Evolutionary conservation across 148 eudicot genomes (phyloP).

Genomic region (Camellia lanceoleosa): DNA sequence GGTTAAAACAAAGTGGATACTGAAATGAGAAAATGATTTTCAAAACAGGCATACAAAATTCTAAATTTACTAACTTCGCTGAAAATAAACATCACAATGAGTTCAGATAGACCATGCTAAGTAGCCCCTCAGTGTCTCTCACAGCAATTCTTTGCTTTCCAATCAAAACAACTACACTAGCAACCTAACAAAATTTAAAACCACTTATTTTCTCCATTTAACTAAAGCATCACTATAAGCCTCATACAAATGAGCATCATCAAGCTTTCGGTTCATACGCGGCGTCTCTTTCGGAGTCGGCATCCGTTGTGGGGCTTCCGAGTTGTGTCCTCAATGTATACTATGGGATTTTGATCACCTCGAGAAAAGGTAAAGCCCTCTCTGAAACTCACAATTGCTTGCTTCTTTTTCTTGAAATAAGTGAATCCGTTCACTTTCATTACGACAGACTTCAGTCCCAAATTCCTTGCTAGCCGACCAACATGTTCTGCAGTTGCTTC

Average conservation of each 20-base stretch:
- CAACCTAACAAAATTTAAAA: background rate
- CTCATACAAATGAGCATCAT: constrained; percentile 8
- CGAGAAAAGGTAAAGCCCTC: constrained; percentile 72
- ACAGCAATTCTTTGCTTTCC: background rate
- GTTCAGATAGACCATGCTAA: background rate
- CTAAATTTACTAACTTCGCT: background rate
- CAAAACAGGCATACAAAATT: constrained; percentile 7
- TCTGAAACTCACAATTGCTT: constrained; percentile 70
- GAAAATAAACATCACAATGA: background rate
- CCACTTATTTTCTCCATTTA: background rate
- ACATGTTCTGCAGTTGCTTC: constrained; percentile 86
- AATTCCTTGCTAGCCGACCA: constrained; percentile 60
- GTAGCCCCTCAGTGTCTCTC: background rate
- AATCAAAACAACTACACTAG: background rate
- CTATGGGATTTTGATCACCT: constrained; percentile 57
- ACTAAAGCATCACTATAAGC: background rate
- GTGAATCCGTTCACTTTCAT: constrained; percentile 82
- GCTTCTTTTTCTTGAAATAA: constrained; percentile 77
- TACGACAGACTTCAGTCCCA: constrained; percentile 73
- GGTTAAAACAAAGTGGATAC: too few relatives aligned
- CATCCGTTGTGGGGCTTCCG: constrained; percentile 90
- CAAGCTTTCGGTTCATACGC: constrained; percentile 26
- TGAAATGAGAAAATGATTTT: background rate
- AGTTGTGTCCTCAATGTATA: constrained; percentile 85
- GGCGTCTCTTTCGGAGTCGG: constrained; percentile 71